These are phyloP conservation scores for Sporothrix curviconia DNA, from an alignment of 2,329 filamentous ascomycete genomes.

Conservation along the genomic window DNA sequence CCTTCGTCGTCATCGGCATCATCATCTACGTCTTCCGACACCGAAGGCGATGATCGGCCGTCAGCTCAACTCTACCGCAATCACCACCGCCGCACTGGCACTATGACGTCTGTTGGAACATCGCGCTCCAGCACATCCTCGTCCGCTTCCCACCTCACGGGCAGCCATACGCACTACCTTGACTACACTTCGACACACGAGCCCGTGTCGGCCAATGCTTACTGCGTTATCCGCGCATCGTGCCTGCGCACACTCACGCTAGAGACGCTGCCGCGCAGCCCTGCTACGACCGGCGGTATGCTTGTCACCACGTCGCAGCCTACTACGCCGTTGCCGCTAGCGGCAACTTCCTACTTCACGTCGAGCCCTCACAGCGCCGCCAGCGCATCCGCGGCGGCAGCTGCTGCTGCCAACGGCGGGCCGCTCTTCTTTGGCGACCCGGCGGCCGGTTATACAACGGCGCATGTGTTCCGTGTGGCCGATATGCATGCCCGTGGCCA, in stretches of 20 bases:
- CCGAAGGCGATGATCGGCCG: constrained; percentile 44
- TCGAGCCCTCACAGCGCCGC: constrained; percentile 39
- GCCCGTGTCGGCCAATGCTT: constrained; percentile 53
- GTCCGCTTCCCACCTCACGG: constrained; percentile 25
- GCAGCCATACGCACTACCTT: constrained; percentile 56
- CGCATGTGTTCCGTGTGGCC: constrained; percentile 63
- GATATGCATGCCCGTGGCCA: constrained; percentile 62
- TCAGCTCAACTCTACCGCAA: constrained; percentile 17
- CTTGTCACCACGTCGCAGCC: constrained; percentile 15
- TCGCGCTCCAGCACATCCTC: constrained; percentile 51
- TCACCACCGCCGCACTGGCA: constrained; percentile 34
- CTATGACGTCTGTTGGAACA: constrained; percentile 38
- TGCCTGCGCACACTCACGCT: constrained; percentile 61
- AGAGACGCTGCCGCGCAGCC: constrained; percentile 56
- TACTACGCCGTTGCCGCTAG: constrained; percentile 23
- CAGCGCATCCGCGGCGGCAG: constrained; percentile 43
- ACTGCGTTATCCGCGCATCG: constrained; percentile 59
- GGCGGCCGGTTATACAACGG: constrained; percentile 59
- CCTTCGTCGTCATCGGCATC: constrained; percentile 33
- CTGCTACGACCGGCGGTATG: constrained; percentile 44
- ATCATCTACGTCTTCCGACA: constrained; percentile 40
- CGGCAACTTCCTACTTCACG: background rate
- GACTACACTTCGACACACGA: constrained; percentile 65
- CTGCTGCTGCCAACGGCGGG: constrained; percentile 45
- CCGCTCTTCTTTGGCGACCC: constrained; percentile 65